Base-by-base conservation (phyloP, 2,329 filamentous ascomycete genomes). In the Aspergillus fischeri region DNA sequence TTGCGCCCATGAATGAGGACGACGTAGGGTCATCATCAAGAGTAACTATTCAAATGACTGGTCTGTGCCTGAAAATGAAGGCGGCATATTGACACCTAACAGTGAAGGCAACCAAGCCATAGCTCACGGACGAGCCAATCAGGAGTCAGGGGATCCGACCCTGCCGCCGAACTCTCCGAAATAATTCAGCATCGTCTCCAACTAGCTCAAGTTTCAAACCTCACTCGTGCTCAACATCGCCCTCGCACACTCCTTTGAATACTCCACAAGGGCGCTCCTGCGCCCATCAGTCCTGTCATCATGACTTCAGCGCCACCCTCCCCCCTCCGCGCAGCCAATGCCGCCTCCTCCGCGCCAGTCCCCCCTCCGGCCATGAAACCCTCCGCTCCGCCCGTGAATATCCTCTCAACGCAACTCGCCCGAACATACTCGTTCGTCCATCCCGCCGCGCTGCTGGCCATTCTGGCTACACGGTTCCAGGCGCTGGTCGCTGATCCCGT, bases 401-500 rank as follows among this genome's bases (percentile, higher is more conserved):
- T 80, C 59, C 75, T 83, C 50, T 67, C 77, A 28, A 80, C 74
- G 25, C 69, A 76, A n/a, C 61, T 77, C 21, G 80, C 83, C 2
- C 78, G 75, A 52, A 70, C 82, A 24, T 82, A 88, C 68, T 84
- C 87, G 11, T 81, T 90, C 67, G 73, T 85, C 21, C 89, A 95
- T 64, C 87, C 90, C 0, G 73, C 82, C 27, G 74, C 91, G 10
- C 79, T 95, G 29, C 80, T 90, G 29, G 81, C 81, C 9, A 74
- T 88, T 38, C 86, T 88, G 69, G 80, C 82, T 49, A 69, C 83
- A 61, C 83, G 83, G 42, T 93, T 95, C 73, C 71, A 77, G 38
- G 76, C 81, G 20, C 79, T 96, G 27, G 88, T 95, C 28, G 78
- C 80, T 17, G 83, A 92, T 62, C 90, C 92, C 0, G 82, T 88